Evolutionary conservation across 352 stramenopile genomes (phyloP), one percentile per base, ranked within the genome.

Genomic region (Pythium aphanidermatum): DNA sequence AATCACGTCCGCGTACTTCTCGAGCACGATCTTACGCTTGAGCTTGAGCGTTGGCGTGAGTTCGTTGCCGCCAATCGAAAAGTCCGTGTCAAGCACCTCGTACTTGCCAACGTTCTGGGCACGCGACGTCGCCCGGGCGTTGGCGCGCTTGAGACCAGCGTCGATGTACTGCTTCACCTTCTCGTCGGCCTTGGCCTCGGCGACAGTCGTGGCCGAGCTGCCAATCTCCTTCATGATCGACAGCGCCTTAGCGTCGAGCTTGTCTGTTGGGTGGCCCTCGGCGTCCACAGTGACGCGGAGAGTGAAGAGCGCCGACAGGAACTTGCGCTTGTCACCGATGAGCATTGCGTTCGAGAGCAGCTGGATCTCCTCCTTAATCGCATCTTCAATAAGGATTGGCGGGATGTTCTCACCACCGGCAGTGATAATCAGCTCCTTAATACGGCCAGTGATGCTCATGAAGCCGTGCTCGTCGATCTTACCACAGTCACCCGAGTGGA

Each of bases 1-100:
- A 36, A 98, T 91, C 25, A 87, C 42, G 26, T 88, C 66, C 6
- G 67, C 70, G 66, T 97, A 97, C 69, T 98, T 97, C 44, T 97
- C 80, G 24, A 85, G 46, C 42, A 96, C 89, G 30, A 97, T 37
- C 58, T 86, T 85, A 46, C 94, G 88, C 82, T 98, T 98, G 31
- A 98, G 68, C 70, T 98, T 98, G 51, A 98, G 73, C 55, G 95
- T 98, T 27, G 95, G 91, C 38, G 94, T 98, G n/a, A 98, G 70
- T 58, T 98, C 93, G 47, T 89, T 85, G 34, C 71, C 86, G 35
- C 60, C 54, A 30, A 97, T 86, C 28, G 78, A 93, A 51, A 98
- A 97, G 66, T 97, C 89, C 41, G 67, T 74, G 43, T 90, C 70
- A 16, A 97, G 59, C 32, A 97, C 68, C 42, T 70, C 54, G 59